Evolutionary conservation across 2,329 filamentous ascomycete genomes (phyloP).

Genomic region (Zopfia rhizophila): DNA sequence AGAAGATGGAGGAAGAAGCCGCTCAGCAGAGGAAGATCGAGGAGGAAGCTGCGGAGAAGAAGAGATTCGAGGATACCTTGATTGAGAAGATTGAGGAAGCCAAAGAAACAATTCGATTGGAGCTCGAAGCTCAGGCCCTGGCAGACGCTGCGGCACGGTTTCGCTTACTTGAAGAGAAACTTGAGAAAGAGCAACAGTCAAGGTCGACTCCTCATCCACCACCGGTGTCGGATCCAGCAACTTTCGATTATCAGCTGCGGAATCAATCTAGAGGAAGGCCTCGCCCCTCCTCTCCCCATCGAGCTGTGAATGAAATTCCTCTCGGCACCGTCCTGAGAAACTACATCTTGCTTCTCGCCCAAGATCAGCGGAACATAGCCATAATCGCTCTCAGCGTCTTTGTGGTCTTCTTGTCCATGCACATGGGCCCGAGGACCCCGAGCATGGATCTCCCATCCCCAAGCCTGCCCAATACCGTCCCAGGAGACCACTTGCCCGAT

Average conservation of each 20-base stretch:
- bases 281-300: constrained; percentile 20
- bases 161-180: constrained; percentile 38
- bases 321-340: constrained; percentile 63
- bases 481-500: background rate
- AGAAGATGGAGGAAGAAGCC: constrained; percentile 36
- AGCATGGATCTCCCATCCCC: constrained; percentile 15
- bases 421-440: constrained; percentile 27
- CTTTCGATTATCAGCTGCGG: constrained; percentile 14
- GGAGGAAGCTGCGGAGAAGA: constrained; percentile 40
- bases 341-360: constrained; percentile 62
- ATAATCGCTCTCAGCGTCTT: constrained; percentile 59
- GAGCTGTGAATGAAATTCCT: constrained; percentile 56
- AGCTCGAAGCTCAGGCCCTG: constrained; percentile 41
- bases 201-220: constrained; percentile 10
- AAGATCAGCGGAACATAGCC: constrained; percentile 64
- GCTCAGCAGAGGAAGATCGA: constrained; percentile 40
- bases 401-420: constrained; percentile 53
- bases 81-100: constrained; percentile 37
- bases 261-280: constrained; percentile 19
- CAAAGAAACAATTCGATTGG: constrained; percentile 44
- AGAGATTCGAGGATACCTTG: constrained; percentile 37
- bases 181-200: constrained; percentile 30
- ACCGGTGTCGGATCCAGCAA: background rate
- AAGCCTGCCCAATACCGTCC: constrained; percentile 9
- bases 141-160: constrained; percentile 44